phyloP scores from a whole-genome alignment of 208 protist species.

The Trypanosoma rangeli region DNA sequence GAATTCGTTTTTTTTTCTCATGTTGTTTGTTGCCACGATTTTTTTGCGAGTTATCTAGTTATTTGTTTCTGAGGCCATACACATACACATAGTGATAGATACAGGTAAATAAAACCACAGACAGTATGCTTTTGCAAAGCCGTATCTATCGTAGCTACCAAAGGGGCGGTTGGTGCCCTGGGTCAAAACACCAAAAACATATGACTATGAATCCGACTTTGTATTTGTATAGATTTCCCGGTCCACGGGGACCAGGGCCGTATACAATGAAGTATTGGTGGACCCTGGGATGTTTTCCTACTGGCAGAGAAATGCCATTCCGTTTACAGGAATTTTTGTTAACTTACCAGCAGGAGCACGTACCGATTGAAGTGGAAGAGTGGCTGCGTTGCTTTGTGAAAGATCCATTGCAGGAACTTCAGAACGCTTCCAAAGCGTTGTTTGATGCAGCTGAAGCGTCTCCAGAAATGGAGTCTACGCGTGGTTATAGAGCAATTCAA shows the following conservation, averaged over 20 bases:
- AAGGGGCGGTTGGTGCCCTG: slow-evolving; percentile 77
- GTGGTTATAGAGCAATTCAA: slow-evolving; percentile 48
- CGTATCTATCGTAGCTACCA: slow-evolving; percentile 57
- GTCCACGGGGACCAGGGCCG: slow-evolving; percentile 71
- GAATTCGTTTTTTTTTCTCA: slow-evolving; percentile 20
- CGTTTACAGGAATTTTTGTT: slow-evolving; percentile 81
- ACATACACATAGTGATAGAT: slow-evolving; percentile 3
- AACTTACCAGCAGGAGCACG: slow-evolving; percentile 78
- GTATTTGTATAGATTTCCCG: slow-evolving; percentile 86
- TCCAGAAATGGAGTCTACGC: slow-evolving; percentile 31
- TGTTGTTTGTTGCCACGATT: too few relatives aligned
- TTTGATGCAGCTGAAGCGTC: slow-evolving; percentile 40
- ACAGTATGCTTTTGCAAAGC: slow-evolving; percentile 20
- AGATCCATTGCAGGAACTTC: slow-evolving; percentile 57
- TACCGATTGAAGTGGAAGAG: slow-evolving; percentile 87
- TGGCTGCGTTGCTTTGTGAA: slow-evolving; percentile 81
- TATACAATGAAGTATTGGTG: slow-evolving; percentile 93
- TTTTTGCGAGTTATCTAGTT: slow-evolving; percentile 18
- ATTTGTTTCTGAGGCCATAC: slow-evolving; percentile 4
- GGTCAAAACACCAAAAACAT: slow-evolving; percentile 90
- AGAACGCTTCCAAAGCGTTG: slow-evolving; percentile 42
- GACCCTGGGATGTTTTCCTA: slow-evolving; percentile 89
- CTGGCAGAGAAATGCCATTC: slow-evolving; percentile 76
- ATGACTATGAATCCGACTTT: slow-evolving; percentile 81
- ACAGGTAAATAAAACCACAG: slow-evolving; percentile 10